Conservation (phyloP, 352 stramenopile species). For the Phytopythium helicoides region DNA sequence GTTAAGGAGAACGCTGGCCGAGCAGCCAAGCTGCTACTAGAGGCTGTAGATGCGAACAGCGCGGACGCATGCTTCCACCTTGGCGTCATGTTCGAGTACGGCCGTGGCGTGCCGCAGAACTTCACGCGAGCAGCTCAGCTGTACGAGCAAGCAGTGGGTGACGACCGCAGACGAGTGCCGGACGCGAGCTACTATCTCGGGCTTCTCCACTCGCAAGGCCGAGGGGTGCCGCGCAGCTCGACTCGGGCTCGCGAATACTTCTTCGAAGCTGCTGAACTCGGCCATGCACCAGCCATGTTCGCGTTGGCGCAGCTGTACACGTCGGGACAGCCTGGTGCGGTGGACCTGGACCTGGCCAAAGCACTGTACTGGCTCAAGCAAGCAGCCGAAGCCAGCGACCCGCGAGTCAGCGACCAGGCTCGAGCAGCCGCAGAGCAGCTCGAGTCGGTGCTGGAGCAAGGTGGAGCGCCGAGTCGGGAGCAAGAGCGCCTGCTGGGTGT, state of each 20-base stretch:
- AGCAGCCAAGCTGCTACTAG: constrained; percentile 28
- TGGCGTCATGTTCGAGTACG: constrained; percentile 55
- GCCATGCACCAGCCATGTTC: constrained; percentile 46
- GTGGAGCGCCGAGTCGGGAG: constrained; percentile 39
- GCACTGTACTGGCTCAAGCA: constrained; percentile 49
- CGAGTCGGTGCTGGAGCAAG: constrained; percentile 26
- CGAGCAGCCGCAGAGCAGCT: constrained; percentile 31
- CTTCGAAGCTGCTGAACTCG: constrained; percentile 30
- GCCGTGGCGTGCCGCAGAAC: constrained; percentile 31
- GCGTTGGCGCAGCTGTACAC: constrained; percentile 49
- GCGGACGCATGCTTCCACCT: constrained; percentile 34
- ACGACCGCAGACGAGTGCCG: constrained; percentile 15
- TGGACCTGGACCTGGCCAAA: constrained; percentile 48
- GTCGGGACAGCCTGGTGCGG: constrained; percentile 21
- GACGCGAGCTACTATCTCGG: constrained; percentile 60
- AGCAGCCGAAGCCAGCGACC: constrained; percentile 24
- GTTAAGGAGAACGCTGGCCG: constrained; percentile 24
- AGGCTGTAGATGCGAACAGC: constrained; percentile 19
- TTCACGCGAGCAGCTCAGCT: constrained; percentile 30
- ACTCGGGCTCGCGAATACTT: constrained; percentile 29
- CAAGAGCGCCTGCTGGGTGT: constrained; percentile 43
- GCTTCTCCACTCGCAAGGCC: constrained; percentile 39
- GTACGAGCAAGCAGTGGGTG: constrained; percentile 24
- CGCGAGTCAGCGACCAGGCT: constrained; percentile 23
- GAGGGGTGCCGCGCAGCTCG: constrained; percentile 40